A percentile compares a stretch with the other conserved stretches of the same genome.
Conservation (phyloP, 2,329 filamentous ascomycete genomes). For the Neonectria punicea region DNA sequence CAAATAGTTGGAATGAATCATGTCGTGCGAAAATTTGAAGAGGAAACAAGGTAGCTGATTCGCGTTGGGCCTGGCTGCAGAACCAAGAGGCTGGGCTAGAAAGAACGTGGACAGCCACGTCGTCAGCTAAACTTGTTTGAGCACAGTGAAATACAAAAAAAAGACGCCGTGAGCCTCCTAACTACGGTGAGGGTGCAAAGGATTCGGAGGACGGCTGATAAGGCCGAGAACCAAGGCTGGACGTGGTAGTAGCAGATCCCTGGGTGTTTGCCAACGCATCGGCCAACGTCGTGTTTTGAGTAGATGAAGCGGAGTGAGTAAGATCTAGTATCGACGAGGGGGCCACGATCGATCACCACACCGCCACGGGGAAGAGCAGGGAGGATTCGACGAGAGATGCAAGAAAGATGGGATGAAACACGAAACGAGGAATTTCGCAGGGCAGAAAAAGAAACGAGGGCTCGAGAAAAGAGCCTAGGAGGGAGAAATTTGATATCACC, state of each 20-base stretch:
- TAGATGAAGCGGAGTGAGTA: not conserved
- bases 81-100: conserved; percentile 2
- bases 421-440: not conserved
- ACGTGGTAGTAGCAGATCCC: not conserved
- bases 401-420: not conserved
- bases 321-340: not conserved
- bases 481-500: not conserved
- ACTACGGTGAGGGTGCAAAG: not conserved
- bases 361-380: not conserved
- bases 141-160: not conserved
- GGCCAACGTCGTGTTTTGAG: conserved; percentile 1
- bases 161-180: not conserved
- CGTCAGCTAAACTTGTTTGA: not conserved
- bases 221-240: not conserved
- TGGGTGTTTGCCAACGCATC: conserved; percentile 3
- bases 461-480: not conserved
- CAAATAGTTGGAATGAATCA: not conserved
- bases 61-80: conserved; percentile 19
- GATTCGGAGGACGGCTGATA: not conserved
- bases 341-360: not conserved
- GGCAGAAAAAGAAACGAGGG: not conserved
- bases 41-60: conserved; percentile 10
- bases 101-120: not conserved
- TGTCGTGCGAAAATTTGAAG: not conserved
- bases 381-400: not conserved